A percentile compares a stretch with the other conserved stretches of the same genome.
Conservation (phyloP, 768 basidiomycete species). For the Tylopilus rubrobrunneus region DNA sequence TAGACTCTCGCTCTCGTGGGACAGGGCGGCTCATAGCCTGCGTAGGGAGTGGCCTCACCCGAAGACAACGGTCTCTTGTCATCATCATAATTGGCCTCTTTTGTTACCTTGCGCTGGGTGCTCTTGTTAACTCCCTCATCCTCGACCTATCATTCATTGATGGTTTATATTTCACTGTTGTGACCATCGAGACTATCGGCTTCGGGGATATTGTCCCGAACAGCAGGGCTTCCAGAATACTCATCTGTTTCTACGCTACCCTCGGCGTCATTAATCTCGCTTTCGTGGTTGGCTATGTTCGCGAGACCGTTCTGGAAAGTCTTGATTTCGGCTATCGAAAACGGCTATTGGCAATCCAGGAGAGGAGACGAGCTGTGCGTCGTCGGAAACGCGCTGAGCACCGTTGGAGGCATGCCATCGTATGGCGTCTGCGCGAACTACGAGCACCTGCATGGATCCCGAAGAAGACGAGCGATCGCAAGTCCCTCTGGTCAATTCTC, state of each 20-base stretch:
- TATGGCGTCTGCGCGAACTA: constrained; percentile 53
- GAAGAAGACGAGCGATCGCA: constrained; percentile 22
- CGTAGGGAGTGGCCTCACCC: constrained; percentile 73
- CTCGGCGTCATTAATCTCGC: constrained; percentile 63
- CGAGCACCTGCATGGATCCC: constrained; percentile 53
- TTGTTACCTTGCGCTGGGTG: constrained; percentile 70
- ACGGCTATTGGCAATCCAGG: constrained; percentile 46
- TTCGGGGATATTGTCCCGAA: constrained; percentile 73
- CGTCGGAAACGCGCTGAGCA: constrained; percentile 42
- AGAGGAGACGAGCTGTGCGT: constrained; percentile 40
- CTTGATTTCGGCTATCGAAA: constrained; percentile 61
- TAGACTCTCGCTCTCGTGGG: not conserved
- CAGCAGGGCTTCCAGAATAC: constrained; percentile 50
- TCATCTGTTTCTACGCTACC: constrained; percentile 53
- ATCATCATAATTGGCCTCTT: constrained; percentile 75
- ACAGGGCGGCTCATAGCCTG: not conserved
- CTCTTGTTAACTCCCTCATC: constrained; percentile 52
- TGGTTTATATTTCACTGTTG: constrained; percentile 74
- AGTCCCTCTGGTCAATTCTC: constrained; percentile 10
- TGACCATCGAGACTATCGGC: constrained; percentile 68
- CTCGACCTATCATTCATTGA: constrained; percentile 58
- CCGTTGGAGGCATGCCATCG: constrained; percentile 61
- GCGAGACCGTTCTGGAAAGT: constrained; percentile 71
- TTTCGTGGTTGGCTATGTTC: constrained; percentile 58
- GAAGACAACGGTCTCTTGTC: constrained; percentile 74